phyloP scores from a whole-genome alignment of 129 eudicot species.

The Flaveria ramosissima region DNA sequence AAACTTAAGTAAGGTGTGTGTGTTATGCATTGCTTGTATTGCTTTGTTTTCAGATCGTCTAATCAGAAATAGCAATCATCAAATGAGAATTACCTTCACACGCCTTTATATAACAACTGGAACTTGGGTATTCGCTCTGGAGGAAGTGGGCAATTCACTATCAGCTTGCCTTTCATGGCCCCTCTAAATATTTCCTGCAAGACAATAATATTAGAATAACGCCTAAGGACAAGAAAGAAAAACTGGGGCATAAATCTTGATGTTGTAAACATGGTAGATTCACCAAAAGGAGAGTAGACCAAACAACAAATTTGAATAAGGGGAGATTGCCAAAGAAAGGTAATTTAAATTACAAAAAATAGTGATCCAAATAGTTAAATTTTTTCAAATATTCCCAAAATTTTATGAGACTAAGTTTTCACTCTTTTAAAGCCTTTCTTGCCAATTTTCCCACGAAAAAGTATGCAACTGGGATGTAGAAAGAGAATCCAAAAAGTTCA shows the following conservation, averaged over 20 bases:
- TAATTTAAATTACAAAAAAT: too few relatives aligned
- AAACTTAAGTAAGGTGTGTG: background rate
- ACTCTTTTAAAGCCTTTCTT: background rate
- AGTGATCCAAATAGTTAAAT: background rate
- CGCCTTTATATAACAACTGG: slow-evolving; percentile 79
- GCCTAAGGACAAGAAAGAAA: background rate
- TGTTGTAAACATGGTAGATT: slow-evolving; percentile 3
- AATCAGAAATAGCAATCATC: slow-evolving; percentile 6
- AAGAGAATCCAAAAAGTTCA: background rate
- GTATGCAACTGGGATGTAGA: slow-evolving; percentile 5
- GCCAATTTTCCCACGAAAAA: background rate
- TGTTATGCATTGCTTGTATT: background rate
- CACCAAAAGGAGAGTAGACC: background rate
- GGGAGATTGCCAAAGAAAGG: too few relatives aligned
- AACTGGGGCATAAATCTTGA: slow-evolving; percentile 2
- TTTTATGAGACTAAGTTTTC: background rate
- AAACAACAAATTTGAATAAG: background rate
- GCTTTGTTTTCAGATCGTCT: background rate
- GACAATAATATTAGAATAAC: background rate
- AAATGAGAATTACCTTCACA: slow-evolving; percentile 43
- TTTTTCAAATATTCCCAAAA: background rate
- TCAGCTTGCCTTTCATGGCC: slow-evolving; percentile 98
- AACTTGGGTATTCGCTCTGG: slow-evolving; percentile 94
- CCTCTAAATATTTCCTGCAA: slow-evolving; percentile 93
- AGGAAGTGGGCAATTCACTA: slow-evolving; percentile 86